Percentiles rank a stretch among this genome's conserved stretches.
These are phyloP conservation scores for Helicostylum pulchrum DNA, from an alignment of 192 early-diverging fungal genomes.

Conservation along the genomic window DNA sequence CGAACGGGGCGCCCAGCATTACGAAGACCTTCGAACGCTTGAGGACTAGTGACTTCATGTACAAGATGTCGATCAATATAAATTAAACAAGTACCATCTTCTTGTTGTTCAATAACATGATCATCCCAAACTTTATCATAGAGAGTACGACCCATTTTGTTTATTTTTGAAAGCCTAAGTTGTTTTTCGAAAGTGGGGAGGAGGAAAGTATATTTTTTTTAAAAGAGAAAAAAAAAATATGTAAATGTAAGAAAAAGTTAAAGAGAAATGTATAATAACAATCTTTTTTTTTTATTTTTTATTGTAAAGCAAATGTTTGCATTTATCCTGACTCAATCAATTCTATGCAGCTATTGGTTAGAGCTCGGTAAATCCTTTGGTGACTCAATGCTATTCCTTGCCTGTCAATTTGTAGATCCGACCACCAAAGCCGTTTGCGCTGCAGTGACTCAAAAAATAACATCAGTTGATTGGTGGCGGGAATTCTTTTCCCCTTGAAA, in stretches of 20 bases:
- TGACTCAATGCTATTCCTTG: not conserved
- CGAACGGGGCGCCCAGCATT: constrained; percentile 54
- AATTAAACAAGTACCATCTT: constrained; percentile 62
- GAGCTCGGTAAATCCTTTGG: not conserved
- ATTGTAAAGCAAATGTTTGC: not conserved
- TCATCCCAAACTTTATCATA: constrained; percentile 69
- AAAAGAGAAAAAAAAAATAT: not conserved
- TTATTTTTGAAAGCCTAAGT: not conserved
- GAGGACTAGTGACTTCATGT: constrained; percentile 67
- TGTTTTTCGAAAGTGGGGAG: not conserved
- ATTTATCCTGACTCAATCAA: constrained; percentile 21
- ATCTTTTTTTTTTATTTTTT: not conserved
- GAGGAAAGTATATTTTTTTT: not conserved
- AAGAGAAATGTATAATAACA: not conserved
- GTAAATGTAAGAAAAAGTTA: constrained; percentile 1
- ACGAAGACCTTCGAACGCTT: constrained; percentile 68
- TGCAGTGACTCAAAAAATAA: too few species aligned
- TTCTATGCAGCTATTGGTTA: constrained; percentile 5
- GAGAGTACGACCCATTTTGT: constrained; percentile 43
- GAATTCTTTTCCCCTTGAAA: too few species aligned
- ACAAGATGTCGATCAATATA: constrained; percentile 73
- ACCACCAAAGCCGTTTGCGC: too few species aligned
- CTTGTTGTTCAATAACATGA: constrained; percentile 53
- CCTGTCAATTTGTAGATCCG: not conserved
- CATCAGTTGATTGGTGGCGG: too few species aligned